phyloP scores from a whole-genome alignment of 106 monocot genomes.

The Dioscorea zingiberensis region DNA sequence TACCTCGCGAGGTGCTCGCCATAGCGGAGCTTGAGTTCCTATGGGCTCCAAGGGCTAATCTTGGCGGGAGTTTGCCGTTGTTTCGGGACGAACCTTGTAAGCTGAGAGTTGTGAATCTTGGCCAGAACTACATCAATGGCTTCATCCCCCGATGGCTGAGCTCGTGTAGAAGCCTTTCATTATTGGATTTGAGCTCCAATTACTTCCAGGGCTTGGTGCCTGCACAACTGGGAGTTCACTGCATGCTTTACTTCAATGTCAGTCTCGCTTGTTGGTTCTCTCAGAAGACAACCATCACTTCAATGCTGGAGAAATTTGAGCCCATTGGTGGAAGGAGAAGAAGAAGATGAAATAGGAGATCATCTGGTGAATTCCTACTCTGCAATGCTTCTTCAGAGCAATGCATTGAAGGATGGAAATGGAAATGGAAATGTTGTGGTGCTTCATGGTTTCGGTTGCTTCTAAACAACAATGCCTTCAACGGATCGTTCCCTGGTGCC shows the following conservation, averaged over 20 bases:
- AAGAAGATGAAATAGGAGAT: no score
- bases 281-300: constrained; percentile 1
- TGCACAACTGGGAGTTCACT: constrained; percentile 11
- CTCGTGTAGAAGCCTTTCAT: constrained; percentile 26
- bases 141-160: constrained; percentile 32
- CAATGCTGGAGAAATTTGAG: not conserved
- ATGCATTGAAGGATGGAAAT: constrained; percentile 1
- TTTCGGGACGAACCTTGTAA: constrained; percentile 17
- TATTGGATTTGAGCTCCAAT: constrained; percentile 64
- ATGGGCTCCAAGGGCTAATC: constrained; percentile 63
- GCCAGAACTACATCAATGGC: constrained; percentile 46
- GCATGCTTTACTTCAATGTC: constrained; percentile 49
- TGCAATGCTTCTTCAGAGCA: constrained; percentile 15
- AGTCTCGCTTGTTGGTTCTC: constrained; percentile 32
- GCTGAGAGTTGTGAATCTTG: constrained; percentile 47
- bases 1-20: constrained; percentile 27
- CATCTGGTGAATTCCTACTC: constrained; percentile 17
- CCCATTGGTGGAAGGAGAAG: not conserved
- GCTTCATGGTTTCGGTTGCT: constrained; percentile 55
- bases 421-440: constrained; percentile 11
- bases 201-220: constrained; percentile 36
- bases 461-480: constrained; percentile 44
- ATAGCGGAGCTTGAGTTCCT: constrained; percentile 40
- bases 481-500: constrained; percentile 28
- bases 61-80: constrained; percentile 33